Conservation (phyloP, 2,329 filamentous ascomycete genomes). For the Rachicladosporium sp. region DNA sequence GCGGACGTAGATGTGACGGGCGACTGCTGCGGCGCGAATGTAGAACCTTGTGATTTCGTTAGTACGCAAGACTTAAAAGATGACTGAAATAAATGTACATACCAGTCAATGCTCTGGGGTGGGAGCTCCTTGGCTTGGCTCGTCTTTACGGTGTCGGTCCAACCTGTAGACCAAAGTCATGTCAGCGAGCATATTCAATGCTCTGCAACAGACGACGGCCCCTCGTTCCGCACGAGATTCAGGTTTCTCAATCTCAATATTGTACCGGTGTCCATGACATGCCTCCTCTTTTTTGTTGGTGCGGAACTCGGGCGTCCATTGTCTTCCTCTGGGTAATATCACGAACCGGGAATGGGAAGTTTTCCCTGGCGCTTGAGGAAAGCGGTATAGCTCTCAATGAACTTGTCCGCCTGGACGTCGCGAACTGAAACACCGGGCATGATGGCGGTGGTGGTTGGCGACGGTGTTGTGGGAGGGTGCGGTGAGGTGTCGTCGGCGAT, state of each 20-base stretch:
- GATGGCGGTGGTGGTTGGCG: constrained; percentile 43
- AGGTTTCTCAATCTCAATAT: constrained; percentile 28
- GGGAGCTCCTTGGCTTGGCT: constrained; percentile 93
- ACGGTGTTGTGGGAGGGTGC: constrained; percentile 6
- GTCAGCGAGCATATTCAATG: constrained; percentile 26
- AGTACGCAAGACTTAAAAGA: background rate
- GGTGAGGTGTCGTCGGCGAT: constrained; percentile 5
- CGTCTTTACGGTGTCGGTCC: constrained; percentile 99
- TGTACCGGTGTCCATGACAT: constrained; percentile 17
- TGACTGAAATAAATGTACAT: constrained; percentile 42
- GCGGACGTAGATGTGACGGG: constrained; percentile 97
- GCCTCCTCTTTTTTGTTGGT: constrained; percentile 11
- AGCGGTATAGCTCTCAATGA: constrained; percentile 72
- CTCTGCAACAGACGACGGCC: constrained; percentile 20
- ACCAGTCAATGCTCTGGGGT: constrained; percentile 97
- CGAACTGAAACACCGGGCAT: constrained; percentile 75
- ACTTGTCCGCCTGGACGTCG: constrained; percentile 83
- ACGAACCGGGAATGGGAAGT: constrained; percentile 77
- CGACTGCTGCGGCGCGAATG: constrained; percentile 82
- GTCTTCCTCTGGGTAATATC: constrained; percentile 10
- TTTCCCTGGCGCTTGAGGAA: constrained; percentile 94
- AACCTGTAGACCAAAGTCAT: constrained; percentile 52
- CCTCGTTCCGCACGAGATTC: constrained; percentile 43
- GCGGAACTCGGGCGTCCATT: constrained; percentile 2
- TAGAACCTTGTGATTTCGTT: constrained; percentile 47